Evolutionary conservation across 2,329 filamentous ascomycete genomes (phyloP), one percentile per base, ranked within the genome.

Genomic region (Penicillium nordicum): DNA sequence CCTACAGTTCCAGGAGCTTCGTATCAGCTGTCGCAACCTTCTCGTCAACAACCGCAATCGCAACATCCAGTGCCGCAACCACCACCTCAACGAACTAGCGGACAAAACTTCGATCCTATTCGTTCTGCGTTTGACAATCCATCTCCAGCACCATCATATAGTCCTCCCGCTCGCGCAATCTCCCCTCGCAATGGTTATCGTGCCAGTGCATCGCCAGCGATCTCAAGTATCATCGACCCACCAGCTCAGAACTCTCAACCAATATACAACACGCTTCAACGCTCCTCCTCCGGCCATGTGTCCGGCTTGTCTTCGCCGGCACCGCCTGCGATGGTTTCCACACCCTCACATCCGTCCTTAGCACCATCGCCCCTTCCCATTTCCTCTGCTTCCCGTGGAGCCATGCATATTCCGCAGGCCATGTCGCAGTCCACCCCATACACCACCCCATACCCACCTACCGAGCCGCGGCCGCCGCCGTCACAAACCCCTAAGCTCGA

Each of bases 31-130:
- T 32, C 85, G 18, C 64, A 65, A 49, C 74, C n/a, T 60, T 70
- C 76, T 18, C 63, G 64, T 23, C 73, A 75, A 43, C 80, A 74
- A 57, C 79, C 72, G 38, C 78, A 75, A 55, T 79, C 72, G 38
- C 78, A 75, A 55, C 72, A 71, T 51, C 69, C 72, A 37, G 76
- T 78, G 12, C 76, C 78, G 48, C 78, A 78, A 58, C 78, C 79
- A 59, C 67, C 64, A 12, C 65, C 72, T 9, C 76, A 80, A 47
- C 79, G 88, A 48, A 86, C 87, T 14, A 89, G 88, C 67, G 88
- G 91, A 42, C 89, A 91, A 68, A 90, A 88, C 67, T 97, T 94
- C 75, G 92, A 97, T 72, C 92, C 92, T 0, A 92, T 96, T 61
- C 85, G 92, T 45, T 90, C 84, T 6, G 83, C 88, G n/a, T 89